Percentiles rank a stretch among this genome's conserved stretches.
phyloP scores from a whole-genome alignment of 345 rosid species.

The Eucalyptus tenuipes region DNA sequence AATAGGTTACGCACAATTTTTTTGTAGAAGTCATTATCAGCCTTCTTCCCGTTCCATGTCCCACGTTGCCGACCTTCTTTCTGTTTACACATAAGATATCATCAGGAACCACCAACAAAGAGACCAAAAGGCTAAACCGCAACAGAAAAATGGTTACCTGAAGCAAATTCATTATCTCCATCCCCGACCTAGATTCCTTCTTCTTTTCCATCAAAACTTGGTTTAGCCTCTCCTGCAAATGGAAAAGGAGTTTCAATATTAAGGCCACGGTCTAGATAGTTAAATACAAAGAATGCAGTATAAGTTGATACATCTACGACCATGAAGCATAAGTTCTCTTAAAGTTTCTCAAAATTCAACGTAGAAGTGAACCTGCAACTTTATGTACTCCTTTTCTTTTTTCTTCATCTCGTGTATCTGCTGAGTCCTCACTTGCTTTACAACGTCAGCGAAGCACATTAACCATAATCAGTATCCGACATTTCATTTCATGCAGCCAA shows the following conservation, averaged over 20 bases:
- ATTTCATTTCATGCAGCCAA: background rate
- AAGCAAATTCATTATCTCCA: slow-evolving; percentile 97
- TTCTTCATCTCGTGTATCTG: slow-evolving; percentile 97
- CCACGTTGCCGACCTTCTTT: slow-evolving; percentile 99
- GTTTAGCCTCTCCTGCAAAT: slow-evolving; percentile 70
- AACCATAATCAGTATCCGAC: background rate
- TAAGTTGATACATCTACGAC: background rate
- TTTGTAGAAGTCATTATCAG: slow-evolving; percentile 90
- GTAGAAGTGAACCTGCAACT: slow-evolving; percentile 57
- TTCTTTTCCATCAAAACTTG: slow-evolving; percentile 98
- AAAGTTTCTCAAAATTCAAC: background rate
- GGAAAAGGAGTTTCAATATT: background rate
- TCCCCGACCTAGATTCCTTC: slow-evolving; percentile 96
- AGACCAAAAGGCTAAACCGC: background rate
- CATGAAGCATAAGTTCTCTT: background rate
- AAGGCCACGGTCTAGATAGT: background rate
- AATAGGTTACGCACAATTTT: slow-evolving; percentile 51
- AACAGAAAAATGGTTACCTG: slow-evolving; percentile 35
- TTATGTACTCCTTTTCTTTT: slow-evolving; percentile 91
- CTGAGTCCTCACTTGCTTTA: slow-evolving; percentile 94
- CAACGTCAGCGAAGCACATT: slow-evolving; percentile 6
- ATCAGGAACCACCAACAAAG: background rate
- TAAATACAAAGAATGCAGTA: background rate
- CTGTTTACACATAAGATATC: slow-evolving; percentile 15
- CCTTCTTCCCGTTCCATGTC: slow-evolving; percentile 98